A percentile compares a stretch with the other conserved stretches of the same genome.
phyloP scores from a whole-genome alignment of 768 basidiomycete species.

The Daedaleopsis nitida region DNA sequence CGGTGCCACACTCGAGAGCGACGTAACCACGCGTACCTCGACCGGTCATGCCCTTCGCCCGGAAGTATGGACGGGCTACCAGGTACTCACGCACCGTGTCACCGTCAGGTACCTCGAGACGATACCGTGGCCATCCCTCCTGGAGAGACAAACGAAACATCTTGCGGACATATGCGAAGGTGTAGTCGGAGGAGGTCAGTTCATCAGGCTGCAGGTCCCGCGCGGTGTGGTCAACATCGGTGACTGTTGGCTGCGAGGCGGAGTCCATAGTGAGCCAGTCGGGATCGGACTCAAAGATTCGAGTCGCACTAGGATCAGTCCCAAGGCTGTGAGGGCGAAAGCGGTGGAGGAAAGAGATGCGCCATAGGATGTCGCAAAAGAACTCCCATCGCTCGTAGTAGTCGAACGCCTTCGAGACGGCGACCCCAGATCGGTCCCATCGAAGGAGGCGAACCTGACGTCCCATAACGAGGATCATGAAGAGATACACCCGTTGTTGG shows the following conservation, averaged over 20 bases:
- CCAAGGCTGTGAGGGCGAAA: neutral
- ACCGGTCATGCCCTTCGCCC: no score
- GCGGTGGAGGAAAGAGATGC: neutral
- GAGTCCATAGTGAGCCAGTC: neutral
- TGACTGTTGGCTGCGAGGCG: no score
- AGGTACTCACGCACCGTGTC: slow-evolving; percentile 3
- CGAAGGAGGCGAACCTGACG: neutral
- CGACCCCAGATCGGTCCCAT: slow-evolving; percentile 8
- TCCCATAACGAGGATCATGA: slow-evolving; percentile 12
- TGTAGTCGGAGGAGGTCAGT: neutral
- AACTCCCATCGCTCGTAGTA: neutral
- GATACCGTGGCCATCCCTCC: slow-evolving; percentile 9
- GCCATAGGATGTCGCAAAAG: neutral
- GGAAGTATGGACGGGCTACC: slow-evolving; percentile 7
- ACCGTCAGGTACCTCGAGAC: slow-evolving; percentile 4
- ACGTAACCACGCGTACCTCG: slow-evolving; percentile 18
- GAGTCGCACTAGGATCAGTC: neutral
- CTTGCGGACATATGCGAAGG: slow-evolving; percentile 6
- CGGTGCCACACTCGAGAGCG: slow-evolving; percentile 4
- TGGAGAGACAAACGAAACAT: neutral
- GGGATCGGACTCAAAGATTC: neutral
- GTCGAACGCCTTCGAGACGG: neutral
- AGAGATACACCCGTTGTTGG: slow-evolving; percentile 10
- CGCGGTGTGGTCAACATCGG: neutral
- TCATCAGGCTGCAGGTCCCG: neutral